Evolutionary conservation across 1,284 basidiomycete species (phyloP), one percentile per base, ranked within the genome.

Genomic region (Caloboletus firmus): DNA sequence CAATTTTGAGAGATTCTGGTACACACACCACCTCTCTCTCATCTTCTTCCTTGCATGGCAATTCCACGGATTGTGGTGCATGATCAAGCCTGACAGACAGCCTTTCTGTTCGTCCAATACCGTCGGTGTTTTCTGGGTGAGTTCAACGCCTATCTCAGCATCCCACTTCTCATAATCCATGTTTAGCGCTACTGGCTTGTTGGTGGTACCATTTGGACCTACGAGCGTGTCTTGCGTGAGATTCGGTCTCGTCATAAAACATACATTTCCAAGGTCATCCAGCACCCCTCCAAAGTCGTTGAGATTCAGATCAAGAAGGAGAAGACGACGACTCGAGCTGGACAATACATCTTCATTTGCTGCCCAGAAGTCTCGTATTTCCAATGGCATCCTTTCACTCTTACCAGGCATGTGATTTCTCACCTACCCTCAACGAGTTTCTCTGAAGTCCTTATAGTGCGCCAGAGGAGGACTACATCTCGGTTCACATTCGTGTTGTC

Each of bases 221-320:
- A 66, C 56, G 93, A 95, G 76, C 89, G 93, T 56, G 80, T 95
- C 62, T 78, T 95, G 24, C 90, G 93, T 64, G 93, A 95, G 76
- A 74, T 94, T 50, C 84, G 93, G 52, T 89, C 91, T 20, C 83
- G 93, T 48, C 93, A 95, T 68, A 78, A 84, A 58, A 96, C 93
- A 7, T 93, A 87, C 71, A 87, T 95, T 66, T 89, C 87, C 67
- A 95, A 95, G 75, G 91, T 95, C 71, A 89, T 96, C 66, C 90
- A 93, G 68, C 93, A 95, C 71, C 93, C 93, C 18, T 91, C 88
- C 43, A 89, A 88, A 60, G 93, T 95, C 59, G 80, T 93, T 75
- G 93, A 95, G 72, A 75, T 96, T 26, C 93, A 95, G 72, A 93
- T 95, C 79, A 95, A 94, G 78, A 95, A 95, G 74, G 93, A 95